Evolutionary conservation across 2,329 filamentous ascomycete genomes (phyloP).

Genomic region (Daldinia sp.): DNA sequence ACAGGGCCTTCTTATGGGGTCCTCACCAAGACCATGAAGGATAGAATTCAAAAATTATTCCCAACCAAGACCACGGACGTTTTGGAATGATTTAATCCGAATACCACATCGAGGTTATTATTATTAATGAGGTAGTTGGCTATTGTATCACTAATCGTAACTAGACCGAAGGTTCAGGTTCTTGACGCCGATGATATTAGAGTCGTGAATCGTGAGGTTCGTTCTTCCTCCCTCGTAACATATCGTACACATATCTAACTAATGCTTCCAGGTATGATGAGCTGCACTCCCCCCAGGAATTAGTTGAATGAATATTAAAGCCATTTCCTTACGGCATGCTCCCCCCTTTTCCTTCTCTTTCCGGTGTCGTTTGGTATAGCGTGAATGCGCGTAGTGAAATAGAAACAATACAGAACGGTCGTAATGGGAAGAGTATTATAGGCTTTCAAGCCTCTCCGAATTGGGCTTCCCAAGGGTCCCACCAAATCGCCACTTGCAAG

Average conservation of each 20-base stretch:
- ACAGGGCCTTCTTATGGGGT: not conserved
- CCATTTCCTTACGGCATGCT: not conserved
- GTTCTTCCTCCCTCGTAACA: not conserved
- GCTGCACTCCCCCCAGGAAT: not conserved
- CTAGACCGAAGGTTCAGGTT: not conserved
- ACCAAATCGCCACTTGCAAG: not conserved
- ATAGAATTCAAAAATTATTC: not conserved
- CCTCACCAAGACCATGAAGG: not conserved
- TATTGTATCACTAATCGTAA: not conserved
- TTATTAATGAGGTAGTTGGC: not conserved
- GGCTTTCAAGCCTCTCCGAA: not conserved
- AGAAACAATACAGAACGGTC: not conserved
- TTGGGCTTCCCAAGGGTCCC: not conserved
- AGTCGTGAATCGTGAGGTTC: constrained; percentile 1
- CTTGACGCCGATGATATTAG: not conserved
- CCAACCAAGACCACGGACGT: not conserved
- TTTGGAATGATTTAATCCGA: not conserved
- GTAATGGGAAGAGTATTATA: not conserved
- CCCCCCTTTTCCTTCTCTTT: not conserved
- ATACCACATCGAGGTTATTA: not conserved
- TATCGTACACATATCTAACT: not conserved
- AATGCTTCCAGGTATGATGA: not conserved
- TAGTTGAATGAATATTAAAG: not conserved
- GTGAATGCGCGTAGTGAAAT: not conserved
- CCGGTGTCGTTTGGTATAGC: not conserved